phyloP scores from a whole-genome alignment of 192 early-diverging fungal species.

The Gamsiella multidivaricata region DNA sequence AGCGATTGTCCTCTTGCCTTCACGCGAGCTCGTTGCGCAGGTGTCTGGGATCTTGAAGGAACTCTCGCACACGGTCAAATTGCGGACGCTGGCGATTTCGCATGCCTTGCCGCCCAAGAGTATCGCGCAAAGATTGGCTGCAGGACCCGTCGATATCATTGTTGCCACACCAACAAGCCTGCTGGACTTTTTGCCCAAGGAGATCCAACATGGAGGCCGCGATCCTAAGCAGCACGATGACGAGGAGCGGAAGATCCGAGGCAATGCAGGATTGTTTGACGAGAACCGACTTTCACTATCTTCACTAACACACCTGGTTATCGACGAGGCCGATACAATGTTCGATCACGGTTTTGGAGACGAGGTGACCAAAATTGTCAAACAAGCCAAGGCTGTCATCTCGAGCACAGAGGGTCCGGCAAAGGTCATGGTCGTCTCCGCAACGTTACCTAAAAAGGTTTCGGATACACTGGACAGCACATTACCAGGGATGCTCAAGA shows the following conservation, averaged over 20 bases:
- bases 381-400: constrained; percentile 25
- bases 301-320: constrained; percentile 74
- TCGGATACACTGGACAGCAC: constrained; percentile 64
- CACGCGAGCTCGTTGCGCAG: constrained; percentile 88
- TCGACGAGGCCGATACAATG: constrained; percentile 96
- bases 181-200: constrained; percentile 56
- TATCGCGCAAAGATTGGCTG: constrained; percentile 59
- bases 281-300: constrained; percentile 68
- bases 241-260: constrained; percentile 20
- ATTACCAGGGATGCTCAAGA: constrained; percentile 70
- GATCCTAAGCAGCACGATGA: neutral
- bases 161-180: constrained; percentile 86
- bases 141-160: constrained; percentile 84
- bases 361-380: constrained; percentile 70
- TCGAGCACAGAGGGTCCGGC: constrained; percentile 15
- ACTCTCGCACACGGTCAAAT: constrained; percentile 73
- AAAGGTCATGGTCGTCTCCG: constrained; percentile 74
- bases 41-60: constrained; percentile 78
- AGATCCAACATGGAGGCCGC: neutral
- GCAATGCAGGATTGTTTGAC: constrained; percentile 15
- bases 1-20: constrained; percentile 88
- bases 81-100: constrained; percentile 74
- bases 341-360: constrained; percentile 84
- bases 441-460: constrained; percentile 78
- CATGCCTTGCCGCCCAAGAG: constrained; percentile 57